These are phyloP conservation scores for Labyrinthula sp. DNA, from an alignment of 352 stramenopile genomes.

Conservation along the genomic window DNA sequence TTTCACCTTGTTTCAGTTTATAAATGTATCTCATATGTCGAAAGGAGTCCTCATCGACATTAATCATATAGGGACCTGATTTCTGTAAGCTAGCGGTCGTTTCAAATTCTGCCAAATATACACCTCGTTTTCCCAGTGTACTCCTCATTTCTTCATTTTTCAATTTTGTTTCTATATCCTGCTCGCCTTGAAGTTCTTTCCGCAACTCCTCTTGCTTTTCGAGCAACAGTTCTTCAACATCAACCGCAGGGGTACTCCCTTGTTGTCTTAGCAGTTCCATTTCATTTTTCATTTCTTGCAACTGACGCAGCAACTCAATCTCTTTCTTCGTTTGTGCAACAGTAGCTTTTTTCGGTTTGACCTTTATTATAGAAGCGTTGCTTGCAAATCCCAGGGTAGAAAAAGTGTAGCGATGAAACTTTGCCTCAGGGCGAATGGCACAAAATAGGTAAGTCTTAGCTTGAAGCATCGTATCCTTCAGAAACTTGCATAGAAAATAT, in stretches of 20 bases:
- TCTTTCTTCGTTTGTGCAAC: slow-evolving; percentile 61
- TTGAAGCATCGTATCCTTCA: slow-evolving; percentile 83
- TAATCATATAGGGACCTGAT: slow-evolving; percentile 60
- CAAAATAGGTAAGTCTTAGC: slow-evolving; percentile 71
- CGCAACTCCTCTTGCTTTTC: slow-evolving; percentile 35
- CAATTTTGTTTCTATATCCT: slow-evolving; percentile 38
- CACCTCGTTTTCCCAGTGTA: slow-evolving; percentile 65
- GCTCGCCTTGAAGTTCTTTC: slow-evolving; percentile 30
- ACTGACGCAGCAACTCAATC: slow-evolving; percentile 70
- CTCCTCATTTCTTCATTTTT: slow-evolving; percentile 56
- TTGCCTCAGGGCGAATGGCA: slow-evolving; percentile 69
- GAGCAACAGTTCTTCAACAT: slow-evolving; percentile 32
- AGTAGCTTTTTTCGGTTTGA: slow-evolving; percentile 76
- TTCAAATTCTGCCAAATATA: slow-evolving; percentile 64
- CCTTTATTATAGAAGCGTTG: slow-evolving; percentile 74
- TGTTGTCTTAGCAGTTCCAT: slow-evolving; percentile 38
- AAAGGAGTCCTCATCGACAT: slow-evolving; percentile 74
- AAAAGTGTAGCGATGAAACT: slow-evolving; percentile 73
- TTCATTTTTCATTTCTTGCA: slow-evolving; percentile 71
- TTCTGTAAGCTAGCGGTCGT: too few relatives aligned
- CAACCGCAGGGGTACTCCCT: slow-evolving; percentile 29
- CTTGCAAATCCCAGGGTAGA: slow-evolving; percentile 75
- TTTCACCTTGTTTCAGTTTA: slow-evolving; percentile 44
- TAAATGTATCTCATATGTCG: slow-evolving; percentile 72
- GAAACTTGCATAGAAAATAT: slow-evolving; percentile 81